Percentiles rank a stretch among this genome's conserved stretches.
phyloP scores from a whole-genome alignment of 441 rosid genomes.

The Metrosideros polymorpha region DNA sequence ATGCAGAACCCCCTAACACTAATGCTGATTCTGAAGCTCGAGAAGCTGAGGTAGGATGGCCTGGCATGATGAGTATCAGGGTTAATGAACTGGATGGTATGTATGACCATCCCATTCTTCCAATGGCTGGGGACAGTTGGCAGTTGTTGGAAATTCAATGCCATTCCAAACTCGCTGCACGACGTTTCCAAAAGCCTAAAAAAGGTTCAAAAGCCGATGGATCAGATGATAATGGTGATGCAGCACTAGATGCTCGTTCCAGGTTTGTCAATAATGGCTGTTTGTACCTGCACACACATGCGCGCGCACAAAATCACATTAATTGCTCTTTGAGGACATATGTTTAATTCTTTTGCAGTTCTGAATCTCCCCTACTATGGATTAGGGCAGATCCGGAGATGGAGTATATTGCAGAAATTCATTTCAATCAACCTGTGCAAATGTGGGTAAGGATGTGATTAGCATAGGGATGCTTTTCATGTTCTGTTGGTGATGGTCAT shows the following conservation, averaged over 20 bases:
- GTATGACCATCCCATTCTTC: slow-evolving; percentile 93
- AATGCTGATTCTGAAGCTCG: slow-evolving; percentile 75
- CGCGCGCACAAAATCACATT: not conserved
- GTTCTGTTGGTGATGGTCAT: not conserved
- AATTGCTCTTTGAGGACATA: not conserved
- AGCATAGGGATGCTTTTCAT: not conserved
- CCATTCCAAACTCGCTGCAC: slow-evolving; percentile 90
- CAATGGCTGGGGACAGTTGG: slow-evolving; percentile 94
- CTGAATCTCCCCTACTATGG: slow-evolving; percentile 94
- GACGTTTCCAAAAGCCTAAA: slow-evolving; percentile 91
- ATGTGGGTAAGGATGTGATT: slow-evolving; percentile 80
- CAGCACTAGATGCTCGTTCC: slow-evolving; percentile 49
- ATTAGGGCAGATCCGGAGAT: slow-evolving; percentile 98
- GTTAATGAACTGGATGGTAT: slow-evolving; percentile 93
- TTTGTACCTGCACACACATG: not conserved
- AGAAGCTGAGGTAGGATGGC: slow-evolving; percentile 92
- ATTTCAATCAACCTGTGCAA: slow-evolving; percentile 96
- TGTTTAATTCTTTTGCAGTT: slow-evolving; percentile 36
- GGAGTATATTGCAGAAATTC: slow-evolving; percentile 96
- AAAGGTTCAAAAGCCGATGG: slow-evolving; percentile 93
- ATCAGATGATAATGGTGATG: slow-evolving; percentile 84
- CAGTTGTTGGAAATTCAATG: slow-evolving; percentile 96
- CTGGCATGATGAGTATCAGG: slow-evolving; percentile 98
- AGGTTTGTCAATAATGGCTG: slow-evolving; percentile 37
- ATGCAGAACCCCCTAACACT: slow-evolving; percentile 42